Evolutionary conservation across 192 early-diverging fungal species (phyloP).

Genomic region (Coemansia sp.): DNA sequence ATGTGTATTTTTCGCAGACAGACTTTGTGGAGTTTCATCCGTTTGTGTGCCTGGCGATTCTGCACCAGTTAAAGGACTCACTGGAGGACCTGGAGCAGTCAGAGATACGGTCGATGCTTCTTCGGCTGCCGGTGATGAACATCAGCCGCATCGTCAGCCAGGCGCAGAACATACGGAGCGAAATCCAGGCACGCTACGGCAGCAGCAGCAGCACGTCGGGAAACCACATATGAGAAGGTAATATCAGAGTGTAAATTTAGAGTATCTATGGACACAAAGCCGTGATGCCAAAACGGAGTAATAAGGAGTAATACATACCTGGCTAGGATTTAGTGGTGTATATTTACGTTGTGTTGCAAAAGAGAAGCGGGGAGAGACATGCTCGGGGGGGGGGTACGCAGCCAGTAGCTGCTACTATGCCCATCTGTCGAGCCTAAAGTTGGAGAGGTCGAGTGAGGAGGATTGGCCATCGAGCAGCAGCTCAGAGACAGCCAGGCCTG

Average conservation of each 20-base stretch:
- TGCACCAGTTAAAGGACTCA: constrained; percentile 70
- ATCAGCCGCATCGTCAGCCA: constrained; percentile 69
- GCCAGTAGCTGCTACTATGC: constrained; percentile 1
- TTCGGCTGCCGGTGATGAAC: constrained; percentile 74
- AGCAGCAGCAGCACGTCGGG: no score
- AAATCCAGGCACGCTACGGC: constrained; percentile 64
- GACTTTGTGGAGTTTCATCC: constrained; percentile 80
- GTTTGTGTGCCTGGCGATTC: constrained; percentile 84
- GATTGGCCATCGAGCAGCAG: constrained; percentile 38
- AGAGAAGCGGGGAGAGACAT: no score
- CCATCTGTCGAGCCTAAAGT: constrained; percentile 48
- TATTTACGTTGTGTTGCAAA: no score
- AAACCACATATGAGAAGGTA: no score
- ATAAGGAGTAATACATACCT: background rate
- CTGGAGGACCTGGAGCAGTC: constrained; percentile 90
- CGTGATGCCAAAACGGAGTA: background rate
- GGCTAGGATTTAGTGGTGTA: no score
- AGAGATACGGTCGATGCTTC: constrained; percentile 81
- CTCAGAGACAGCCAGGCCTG: constrained; percentile 47
- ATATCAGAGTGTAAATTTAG: constrained; percentile 3
- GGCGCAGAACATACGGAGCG: constrained; percentile 68
- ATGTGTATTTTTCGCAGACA: constrained; percentile 80
- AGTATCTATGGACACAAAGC: no score
- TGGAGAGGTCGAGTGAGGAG: constrained; percentile 36
- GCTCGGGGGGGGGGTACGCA: no score